A percentile compares a stretch with the other conserved stretches of the same genome.
Conservation (phyloP, 345 rosid genomes). For the Eucalyptus urophylla region DNA sequence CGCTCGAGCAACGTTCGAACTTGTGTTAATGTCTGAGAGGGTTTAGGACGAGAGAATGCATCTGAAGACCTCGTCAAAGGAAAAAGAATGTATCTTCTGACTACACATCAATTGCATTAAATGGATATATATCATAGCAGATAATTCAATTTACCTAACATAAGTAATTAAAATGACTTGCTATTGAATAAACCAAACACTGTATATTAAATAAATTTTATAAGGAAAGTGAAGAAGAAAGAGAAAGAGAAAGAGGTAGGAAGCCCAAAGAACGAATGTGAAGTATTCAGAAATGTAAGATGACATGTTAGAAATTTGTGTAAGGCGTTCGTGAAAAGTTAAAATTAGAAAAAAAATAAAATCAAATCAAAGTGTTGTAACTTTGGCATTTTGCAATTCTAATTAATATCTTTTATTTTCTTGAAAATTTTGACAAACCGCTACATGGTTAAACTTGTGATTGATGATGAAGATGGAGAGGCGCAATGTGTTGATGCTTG, state of each 20-base stretch:
- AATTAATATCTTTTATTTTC: not conserved
- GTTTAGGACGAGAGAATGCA: not conserved
- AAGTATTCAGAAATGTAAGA: not conserved
- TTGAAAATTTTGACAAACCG: not conserved
- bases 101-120: not conserved
- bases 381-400: not conserved
- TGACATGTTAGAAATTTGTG: not conserved
- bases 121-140: not conserved
- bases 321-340: not conserved
- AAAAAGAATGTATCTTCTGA: too few species aligned
- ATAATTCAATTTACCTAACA: too few species aligned
- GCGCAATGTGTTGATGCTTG: not conserved
- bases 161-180: too few species aligned
- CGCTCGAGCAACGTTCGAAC: not conserved
- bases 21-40: not conserved
- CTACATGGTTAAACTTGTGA: not conserved
- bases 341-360: rapidly evolving
- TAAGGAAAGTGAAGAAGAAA: too few species aligned
- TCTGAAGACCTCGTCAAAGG: not conserved
- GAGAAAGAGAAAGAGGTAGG: not conserved
- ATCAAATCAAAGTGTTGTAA: not conserved
- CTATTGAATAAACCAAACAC: too few species aligned
- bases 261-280: not conserved
- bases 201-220: too few species aligned
- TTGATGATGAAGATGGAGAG: not conserved